Evolutionary conservation across 805 yeast genomes (phyloP).

Genomic region (Saccharomycopsis babjevae): DNA sequence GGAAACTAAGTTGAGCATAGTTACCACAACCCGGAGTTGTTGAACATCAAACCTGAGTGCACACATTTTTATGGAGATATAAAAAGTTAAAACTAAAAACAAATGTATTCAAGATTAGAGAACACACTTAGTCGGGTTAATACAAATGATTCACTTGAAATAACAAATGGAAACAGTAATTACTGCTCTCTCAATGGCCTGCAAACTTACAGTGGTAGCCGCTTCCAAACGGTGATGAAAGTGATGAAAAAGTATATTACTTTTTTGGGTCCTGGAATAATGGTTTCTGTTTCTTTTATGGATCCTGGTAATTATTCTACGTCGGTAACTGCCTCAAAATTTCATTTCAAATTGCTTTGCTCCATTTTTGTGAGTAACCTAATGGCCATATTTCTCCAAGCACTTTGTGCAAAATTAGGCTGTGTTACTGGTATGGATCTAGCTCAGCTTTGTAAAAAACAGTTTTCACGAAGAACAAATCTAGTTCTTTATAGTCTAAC

Average conservation of each 20-base stretch:
- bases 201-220: background rate
- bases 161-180: background rate
- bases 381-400: conserved; percentile 80
- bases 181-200: background rate
- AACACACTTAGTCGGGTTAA: background rate
- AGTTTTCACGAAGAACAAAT: conserved; percentile 55
- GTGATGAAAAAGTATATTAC: conserved; percentile 38
- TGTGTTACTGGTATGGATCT: conserved; percentile 89
- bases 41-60: too few species aligned
- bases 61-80: too few species aligned
- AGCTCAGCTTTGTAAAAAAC: conserved; percentile 76
- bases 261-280: conserved; percentile 89
- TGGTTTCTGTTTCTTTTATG: conserved; percentile 94
- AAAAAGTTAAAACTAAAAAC: background rate
- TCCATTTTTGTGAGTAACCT: conserved; percentile 71
- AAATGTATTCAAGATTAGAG: background rate
- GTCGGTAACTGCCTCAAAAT: conserved; percentile 83
- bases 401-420: conserved; percentile 78
- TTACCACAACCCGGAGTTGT: too few species aligned
- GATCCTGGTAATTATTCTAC: conserved; percentile 97
- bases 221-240: background rate
- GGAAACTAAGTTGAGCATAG: too few species aligned
- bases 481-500: conserved; percentile 51
- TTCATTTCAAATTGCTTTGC: conserved; percentile 68
- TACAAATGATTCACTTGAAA: background rate